A percentile compares a stretch with the other conserved stretches of the same genome.
phyloP scores from a whole-genome alignment of 1,284 basidiomycete genomes.

The Apiotrichum akiyoshidainum region DNA sequence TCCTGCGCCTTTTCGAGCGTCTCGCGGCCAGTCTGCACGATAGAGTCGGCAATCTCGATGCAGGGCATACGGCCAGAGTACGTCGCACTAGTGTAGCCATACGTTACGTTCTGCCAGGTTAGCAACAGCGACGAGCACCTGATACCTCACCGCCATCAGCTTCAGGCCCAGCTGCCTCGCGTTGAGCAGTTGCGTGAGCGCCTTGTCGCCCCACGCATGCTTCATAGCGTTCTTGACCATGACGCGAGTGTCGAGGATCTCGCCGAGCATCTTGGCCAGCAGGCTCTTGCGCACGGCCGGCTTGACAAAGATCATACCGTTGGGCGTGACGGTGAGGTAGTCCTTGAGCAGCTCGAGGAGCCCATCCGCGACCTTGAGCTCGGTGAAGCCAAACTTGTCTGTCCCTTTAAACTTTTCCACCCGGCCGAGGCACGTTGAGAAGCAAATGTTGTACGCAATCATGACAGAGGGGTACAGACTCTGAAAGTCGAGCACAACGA shows the following conservation, averaged over 20 bases:
- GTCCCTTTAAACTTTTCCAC: slow-evolving; percentile 76
- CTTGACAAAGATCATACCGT: slow-evolving; percentile 92
- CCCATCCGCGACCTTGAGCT: slow-evolving; percentile 69
- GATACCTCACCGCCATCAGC: slow-evolving; percentile 57
- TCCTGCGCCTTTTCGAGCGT: slow-evolving; percentile 91
- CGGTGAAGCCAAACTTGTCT: slow-evolving; percentile 76
- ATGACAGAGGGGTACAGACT: slow-evolving; percentile 94
- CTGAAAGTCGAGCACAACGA: slow-evolving; percentile 92
- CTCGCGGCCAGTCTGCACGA: slow-evolving; percentile 93
- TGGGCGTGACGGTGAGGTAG: slow-evolving; percentile 81
- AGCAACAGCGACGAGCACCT: neutral
- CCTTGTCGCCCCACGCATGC: slow-evolving; percentile 70
- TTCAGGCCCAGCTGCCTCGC: slow-evolving; percentile 85
- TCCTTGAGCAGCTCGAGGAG: slow-evolving; percentile 66
- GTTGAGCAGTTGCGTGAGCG: slow-evolving; percentile 69
- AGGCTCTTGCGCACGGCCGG: slow-evolving; percentile 77
- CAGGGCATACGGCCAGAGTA: slow-evolving; percentile 97
- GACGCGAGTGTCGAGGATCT: slow-evolving; percentile 90
- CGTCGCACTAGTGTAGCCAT: slow-evolving; percentile 90
- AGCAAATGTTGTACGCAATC: slow-evolving; percentile 98
- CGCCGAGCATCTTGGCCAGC: slow-evolving; percentile 84
- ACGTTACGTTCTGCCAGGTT: slow-evolving; percentile 70
- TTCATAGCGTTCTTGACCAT: slow-evolving; percentile 99
- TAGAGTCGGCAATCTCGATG: slow-evolving; percentile 95
- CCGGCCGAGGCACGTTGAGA: slow-evolving; percentile 92